Conservation (phyloP, 768 basidiomycete species). For the Astraeus odoratus region DNA sequence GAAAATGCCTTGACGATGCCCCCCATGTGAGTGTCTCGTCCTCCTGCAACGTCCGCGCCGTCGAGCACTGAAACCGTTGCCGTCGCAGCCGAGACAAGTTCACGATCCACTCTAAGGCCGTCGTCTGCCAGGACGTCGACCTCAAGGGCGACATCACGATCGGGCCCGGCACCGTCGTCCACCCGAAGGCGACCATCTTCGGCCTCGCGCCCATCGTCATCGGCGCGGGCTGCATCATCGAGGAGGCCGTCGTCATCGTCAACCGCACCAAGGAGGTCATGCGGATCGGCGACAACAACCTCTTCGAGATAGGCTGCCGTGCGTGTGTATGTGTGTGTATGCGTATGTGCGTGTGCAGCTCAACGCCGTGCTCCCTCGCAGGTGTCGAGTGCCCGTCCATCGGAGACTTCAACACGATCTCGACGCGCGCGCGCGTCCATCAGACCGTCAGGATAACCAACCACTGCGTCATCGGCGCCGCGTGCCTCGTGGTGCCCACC, state of each 20-base stretch:
- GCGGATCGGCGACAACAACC: constrained; percentile 89
- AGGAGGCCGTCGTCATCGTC: constrained; percentile 85
- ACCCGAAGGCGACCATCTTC: constrained; percentile 91
- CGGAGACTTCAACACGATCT: constrained; percentile 82
- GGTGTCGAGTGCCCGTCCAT: constrained; percentile 83
- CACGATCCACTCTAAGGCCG: constrained; percentile 83
- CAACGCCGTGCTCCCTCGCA: constrained; percentile 28
- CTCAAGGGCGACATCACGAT: constrained; percentile 93
- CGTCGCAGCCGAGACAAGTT: constrained; percentile 72
- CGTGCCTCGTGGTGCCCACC: constrained; percentile 70
- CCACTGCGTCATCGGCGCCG: constrained; percentile 78
- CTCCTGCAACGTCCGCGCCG: constrained; percentile 2
- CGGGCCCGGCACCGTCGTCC: constrained; percentile 85
- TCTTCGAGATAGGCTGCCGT: constrained; percentile 95
- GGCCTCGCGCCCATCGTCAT: constrained; percentile 88
- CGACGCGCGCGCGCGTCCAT: constrained; percentile 76
- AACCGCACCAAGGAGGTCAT: constrained; percentile 87
- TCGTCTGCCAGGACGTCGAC: constrained; percentile 91
- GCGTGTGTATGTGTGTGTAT: constrained; percentile 26
- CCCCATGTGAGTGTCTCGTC: constrained; percentile 16
- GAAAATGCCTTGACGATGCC: constrained; percentile 17
- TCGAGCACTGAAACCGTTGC: not conserved
- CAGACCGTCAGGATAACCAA: constrained; percentile 74
- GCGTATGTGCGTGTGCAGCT: not conserved
- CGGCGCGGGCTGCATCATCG: constrained; percentile 83